Evolutionary conservation across 2,329 filamentous ascomycete species (phyloP), one percentile per base, ranked within the genome.

Genomic region (Verticillium klebahnii): DNA sequence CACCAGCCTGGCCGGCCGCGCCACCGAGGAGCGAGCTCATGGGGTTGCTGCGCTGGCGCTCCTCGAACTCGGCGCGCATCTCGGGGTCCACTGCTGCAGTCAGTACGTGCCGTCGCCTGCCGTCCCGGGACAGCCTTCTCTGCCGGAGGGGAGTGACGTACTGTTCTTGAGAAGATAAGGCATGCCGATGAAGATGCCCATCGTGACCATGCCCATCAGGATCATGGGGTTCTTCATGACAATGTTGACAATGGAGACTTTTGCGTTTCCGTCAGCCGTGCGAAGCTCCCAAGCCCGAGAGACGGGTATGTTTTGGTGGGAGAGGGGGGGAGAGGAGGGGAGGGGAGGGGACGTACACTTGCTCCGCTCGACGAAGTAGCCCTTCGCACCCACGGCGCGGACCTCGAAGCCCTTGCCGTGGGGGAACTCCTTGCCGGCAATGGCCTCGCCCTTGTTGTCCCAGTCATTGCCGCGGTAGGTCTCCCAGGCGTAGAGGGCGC

Each of bases 101-200:
- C 11, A 52, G 45, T 25, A 52, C 45, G 23, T 25, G n/a, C 29
- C 29, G 29, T 29, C 29, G 29, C 29, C 29, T 29, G 29, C 29
- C 39, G 8, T 19, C 39, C 15, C 8, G n/a, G 15, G 39, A 45
- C 37, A 39, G 37, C 8, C 39, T 45, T 6, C 29, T 5, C 29
- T 29, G 29, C 29, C 34, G 32, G 25, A 50, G 32, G 60, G 29
- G 60, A 37, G 40, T 17, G 7, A 85, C 92, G 65, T 86, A 97
- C 93, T 97, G 73, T 95, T 97, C 59, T 98, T 93, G 80, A 98
- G 88, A 61, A 99, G 76, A 76, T 97, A 95, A 15, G 95, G 95
- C 90, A 98, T 92, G 67, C 93, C 93, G 69, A 98, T 84, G 65
- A 97, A 93, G 67, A 97, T 80, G 5, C 80, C 88, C 80, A 97